A percentile compares a stretch with the other conserved stretches of the same genome.
phyloP scores from a whole-genome alignment of 441 rosid species.

The Erodium moschatum region DNA sequence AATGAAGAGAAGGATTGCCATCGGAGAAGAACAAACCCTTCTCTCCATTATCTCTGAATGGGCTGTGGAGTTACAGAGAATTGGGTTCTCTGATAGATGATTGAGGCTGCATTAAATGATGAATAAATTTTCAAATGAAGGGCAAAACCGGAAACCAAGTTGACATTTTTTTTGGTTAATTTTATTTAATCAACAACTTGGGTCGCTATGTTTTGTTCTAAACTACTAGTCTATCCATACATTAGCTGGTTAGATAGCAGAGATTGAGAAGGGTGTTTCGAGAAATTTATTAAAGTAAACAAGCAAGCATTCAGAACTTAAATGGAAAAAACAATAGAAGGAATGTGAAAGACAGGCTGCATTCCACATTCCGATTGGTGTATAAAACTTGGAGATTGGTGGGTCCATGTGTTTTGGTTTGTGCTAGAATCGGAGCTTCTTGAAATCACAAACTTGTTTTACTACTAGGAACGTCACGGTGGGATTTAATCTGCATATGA shows the following conservation, averaged over 20 bases:
- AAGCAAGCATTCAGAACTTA: neutral
- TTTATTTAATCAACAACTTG: neutral
- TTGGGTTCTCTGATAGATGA: too few species aligned
- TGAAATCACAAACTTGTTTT: too few species aligned
- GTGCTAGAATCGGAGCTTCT: too few species aligned
- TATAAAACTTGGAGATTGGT: neutral
- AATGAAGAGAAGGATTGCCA: slow-evolving; percentile 35
- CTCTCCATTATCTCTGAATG: slow-evolving; percentile 31
- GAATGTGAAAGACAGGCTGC: neutral
- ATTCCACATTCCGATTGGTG: too few species aligned
- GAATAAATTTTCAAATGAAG: slow-evolving; percentile 11
- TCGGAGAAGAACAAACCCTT: slow-evolving; percentile 25
- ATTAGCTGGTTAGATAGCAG: neutral
- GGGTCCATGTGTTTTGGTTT: neutral
- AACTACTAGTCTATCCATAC: neutral
- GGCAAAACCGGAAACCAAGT: slow-evolving; percentile 24
- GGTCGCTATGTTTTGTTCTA: neutral
- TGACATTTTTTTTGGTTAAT: slow-evolving; percentile 9
- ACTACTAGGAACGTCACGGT: too few species aligned
- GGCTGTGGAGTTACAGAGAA: too few species aligned
- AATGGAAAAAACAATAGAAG: neutral
- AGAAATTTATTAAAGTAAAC: too few species aligned
- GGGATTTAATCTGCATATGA: too few species aligned
- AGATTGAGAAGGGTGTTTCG: too few species aligned
- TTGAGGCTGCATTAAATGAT: slow-evolving; percentile 16